These are phyloP conservation scores for Amphichorda felina DNA, from an alignment of 2,329 filamentous ascomycete genomes.

Conservation along the genomic window DNA sequence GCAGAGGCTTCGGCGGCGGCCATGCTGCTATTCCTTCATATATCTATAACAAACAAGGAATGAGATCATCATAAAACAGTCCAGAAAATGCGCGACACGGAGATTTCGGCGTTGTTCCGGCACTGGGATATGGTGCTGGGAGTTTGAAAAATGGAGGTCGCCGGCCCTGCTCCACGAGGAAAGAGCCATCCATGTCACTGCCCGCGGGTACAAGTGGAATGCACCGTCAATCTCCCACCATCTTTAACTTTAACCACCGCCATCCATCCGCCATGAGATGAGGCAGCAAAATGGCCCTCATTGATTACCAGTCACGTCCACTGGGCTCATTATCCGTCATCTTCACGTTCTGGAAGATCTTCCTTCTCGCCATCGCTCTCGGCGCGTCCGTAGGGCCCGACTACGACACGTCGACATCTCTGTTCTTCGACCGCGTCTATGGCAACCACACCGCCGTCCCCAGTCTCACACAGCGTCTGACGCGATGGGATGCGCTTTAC, in stretches of 20 bases:
- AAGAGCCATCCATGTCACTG: too few relatives aligned
- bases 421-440: slow-evolving; percentile 25
- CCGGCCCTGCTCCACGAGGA: too few relatives aligned
- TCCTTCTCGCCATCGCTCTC: slow-evolving; percentile 51
- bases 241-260: slow-evolving; percentile 4
- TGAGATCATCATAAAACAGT: too few relatives aligned
- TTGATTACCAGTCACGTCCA: slow-evolving; percentile 8
- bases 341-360: slow-evolving; percentile 56
- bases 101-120: too few relatives aligned
- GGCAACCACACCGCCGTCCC: slow-evolving; percentile 21
- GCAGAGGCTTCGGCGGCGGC: too few relatives aligned
- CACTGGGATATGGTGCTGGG: too few relatives aligned
- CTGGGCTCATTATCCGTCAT: slow-evolving; percentile 11
- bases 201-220: neutral
- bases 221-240: neutral
- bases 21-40: too few relatives aligned
- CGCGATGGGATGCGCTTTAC: slow-evolving; percentile 75
- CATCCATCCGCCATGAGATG: too few relatives aligned
- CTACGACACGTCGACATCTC: slow-evolving; percentile 68
- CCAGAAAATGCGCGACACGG: too few relatives aligned
- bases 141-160: too few relatives aligned
- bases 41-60: too few relatives aligned
- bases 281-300: slow-evolving; percentile 8
- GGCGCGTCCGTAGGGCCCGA: slow-evolving; percentile 40
- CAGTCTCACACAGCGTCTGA: slow-evolving; percentile 36